Conservation (phyloP, 441 rosid genomes). For the Erodium trifolium region DNA sequence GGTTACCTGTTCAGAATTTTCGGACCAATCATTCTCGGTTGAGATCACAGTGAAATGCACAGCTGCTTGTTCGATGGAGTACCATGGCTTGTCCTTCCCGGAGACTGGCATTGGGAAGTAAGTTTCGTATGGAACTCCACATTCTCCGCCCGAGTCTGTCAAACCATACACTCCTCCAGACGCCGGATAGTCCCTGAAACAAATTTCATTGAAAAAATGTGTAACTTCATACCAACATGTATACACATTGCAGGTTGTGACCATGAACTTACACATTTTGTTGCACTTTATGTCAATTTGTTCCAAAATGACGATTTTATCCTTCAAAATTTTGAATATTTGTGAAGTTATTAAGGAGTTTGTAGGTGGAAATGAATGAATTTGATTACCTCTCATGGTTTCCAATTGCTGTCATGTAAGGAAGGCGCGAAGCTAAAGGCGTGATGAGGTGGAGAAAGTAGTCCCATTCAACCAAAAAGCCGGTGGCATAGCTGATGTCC, state of each 20-base stretch:
- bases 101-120: constrained; percentile 53
- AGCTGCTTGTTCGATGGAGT: constrained; percentile 45
- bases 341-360: too few species aligned
- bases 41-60: constrained; percentile 51
- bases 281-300: too few species aligned
- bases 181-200: constrained; percentile 40
- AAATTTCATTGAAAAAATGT: too few species aligned
- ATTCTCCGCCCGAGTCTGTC: constrained; percentile 69
- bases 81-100: constrained; percentile 59
- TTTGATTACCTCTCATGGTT: constrained; percentile 47
- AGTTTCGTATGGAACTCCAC: constrained; percentile 60
- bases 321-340: too few species aligned
- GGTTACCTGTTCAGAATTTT: constrained; percentile 34
- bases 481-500: constrained; percentile 72
- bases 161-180: constrained; percentile 35
- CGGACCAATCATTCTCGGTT: constrained; percentile 44
- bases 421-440: constrained; percentile 46
- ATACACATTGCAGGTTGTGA: too few species aligned
- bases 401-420: constrained; percentile 60
- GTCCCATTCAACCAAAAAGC: constrained; percentile 70
- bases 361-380: too few species aligned
- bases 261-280: too few species aligned
- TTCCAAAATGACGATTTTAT: too few species aligned
- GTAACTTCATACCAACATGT: too few species aligned
- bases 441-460: constrained; percentile 46